Evolutionary conservation across 2,329 filamentous ascomycete genomes (phyloP).

Genomic region (Aspergillus hortae): DNA sequence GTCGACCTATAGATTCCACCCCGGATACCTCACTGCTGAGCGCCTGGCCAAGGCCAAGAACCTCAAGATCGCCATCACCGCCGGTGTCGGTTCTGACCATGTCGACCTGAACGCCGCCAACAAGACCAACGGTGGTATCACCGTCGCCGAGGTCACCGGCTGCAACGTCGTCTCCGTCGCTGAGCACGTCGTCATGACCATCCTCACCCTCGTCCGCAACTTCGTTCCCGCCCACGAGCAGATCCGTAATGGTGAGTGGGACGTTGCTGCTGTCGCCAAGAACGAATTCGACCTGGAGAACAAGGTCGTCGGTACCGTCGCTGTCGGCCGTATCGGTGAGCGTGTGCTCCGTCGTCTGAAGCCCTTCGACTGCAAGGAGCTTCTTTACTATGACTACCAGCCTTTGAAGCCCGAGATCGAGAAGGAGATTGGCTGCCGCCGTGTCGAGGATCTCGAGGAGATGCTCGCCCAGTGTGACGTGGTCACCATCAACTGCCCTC

Average conservation of each 20-base stretch:
- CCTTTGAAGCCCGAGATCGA: slow-evolving; percentile 79
- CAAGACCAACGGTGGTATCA: slow-evolving; percentile 96
- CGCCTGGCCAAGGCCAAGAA: slow-evolving; percentile 98
- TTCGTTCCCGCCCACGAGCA: slow-evolving; percentile 97
- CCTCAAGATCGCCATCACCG: slow-evolving; percentile 93
- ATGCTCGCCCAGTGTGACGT: slow-evolving; percentile 92
- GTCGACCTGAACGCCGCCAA: slow-evolving; percentile 96
- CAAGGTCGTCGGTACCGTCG: slow-evolving; percentile 97
- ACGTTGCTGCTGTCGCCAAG: slow-evolving; percentile 94
- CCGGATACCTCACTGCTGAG: slow-evolving; percentile 94
- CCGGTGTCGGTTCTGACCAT: slow-evolving; percentile 97
- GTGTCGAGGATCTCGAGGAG: slow-evolving; percentile 86
- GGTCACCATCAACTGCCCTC: slow-evolving; percentile 98
- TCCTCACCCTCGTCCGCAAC: slow-evolving; percentile 93
- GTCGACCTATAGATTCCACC: slow-evolving; percentile 73
- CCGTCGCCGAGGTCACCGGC: slow-evolving; percentile 95
- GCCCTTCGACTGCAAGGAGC: slow-evolving; percentile 98
- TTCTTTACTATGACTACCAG: slow-evolving; percentile 99
- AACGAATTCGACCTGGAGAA: slow-evolving; percentile 96
- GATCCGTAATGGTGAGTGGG: slow-evolving; percentile 84
- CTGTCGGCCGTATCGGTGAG: slow-evolving; percentile 95
- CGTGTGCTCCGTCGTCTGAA: slow-evolving; percentile 94
- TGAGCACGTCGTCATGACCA: slow-evolving; percentile 99
- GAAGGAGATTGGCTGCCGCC: slow-evolving; percentile 91
- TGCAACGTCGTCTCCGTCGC: slow-evolving; percentile 98